Evolutionary conservation across 1,284 basidiomycete genomes (phyloP).

Genomic region (Ustilago lituana): DNA sequence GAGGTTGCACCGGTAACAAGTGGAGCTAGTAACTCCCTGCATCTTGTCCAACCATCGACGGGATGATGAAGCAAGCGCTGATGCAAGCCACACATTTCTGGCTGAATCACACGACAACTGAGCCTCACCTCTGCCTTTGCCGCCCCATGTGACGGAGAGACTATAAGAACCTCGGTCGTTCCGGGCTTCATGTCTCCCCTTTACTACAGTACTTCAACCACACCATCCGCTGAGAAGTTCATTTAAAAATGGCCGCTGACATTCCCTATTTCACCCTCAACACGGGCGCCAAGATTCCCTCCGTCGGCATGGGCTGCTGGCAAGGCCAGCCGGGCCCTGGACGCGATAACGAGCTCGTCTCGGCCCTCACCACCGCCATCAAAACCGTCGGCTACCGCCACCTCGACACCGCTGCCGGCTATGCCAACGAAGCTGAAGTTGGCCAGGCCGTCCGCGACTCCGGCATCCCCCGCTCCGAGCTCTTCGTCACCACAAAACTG

Average conservation of each 20-base stretch:
- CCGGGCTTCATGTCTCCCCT: too few species aligned
- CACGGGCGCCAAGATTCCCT: slow-evolving; percentile 51
- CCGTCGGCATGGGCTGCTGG: slow-evolving; percentile 57
- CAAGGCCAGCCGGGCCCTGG: slow-evolving; percentile 44
- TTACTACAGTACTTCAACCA: too few species aligned
- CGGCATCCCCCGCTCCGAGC: slow-evolving; percentile 78
- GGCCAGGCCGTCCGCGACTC: slow-evolving; percentile 79
- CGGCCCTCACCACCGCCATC: slow-evolving; percentile 28
- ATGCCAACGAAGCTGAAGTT: slow-evolving; percentile 82
- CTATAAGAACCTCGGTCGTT: too few species aligned
- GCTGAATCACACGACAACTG: too few species aligned
- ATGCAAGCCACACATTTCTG: too few species aligned
- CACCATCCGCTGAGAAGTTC: too few species aligned
- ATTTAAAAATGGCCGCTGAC: slow-evolving; percentile 20
- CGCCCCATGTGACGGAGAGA: too few species aligned
- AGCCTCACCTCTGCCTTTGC: too few species aligned
- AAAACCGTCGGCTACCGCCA: slow-evolving; percentile 55
- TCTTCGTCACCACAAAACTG: slow-evolving; percentile 86
- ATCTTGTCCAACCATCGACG: too few species aligned
- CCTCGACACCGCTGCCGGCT: slow-evolving; percentile 51
- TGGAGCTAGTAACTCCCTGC: too few species aligned
- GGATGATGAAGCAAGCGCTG: too few species aligned
- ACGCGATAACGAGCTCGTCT: slow-evolving; percentile 28
- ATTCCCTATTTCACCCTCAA: slow-evolving; percentile 49
- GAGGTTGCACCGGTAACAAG: too few species aligned